Evolutionary conservation across 257 asterid species (phyloP).

Genomic region (Dorcoceras hygrometricum): DNA sequence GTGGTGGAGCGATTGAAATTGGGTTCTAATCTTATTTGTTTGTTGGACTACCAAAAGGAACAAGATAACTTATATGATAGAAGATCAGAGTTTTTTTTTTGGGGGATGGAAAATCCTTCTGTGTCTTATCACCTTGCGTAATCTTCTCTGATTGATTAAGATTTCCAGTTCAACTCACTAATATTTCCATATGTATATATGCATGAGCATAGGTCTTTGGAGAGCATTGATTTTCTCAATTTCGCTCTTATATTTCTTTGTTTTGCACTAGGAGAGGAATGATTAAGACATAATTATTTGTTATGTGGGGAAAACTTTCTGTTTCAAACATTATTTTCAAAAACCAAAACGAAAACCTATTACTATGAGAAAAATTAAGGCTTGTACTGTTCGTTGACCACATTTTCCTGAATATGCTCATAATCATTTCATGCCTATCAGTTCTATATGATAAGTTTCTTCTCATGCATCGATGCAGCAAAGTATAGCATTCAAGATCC

Average conservation of each 20-base stretch:
- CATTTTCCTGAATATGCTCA: conserved; percentile 1
- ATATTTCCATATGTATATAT: background rate
- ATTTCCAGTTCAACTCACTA: background rate
- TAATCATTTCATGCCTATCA: background rate
- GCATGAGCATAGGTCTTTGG: background rate
- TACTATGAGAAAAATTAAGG: background rate
- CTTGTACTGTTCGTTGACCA: conserved; percentile 2
- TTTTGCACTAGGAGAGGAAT: background rate
- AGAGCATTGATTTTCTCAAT: background rate
- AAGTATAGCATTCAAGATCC: conserved; percentile 93
- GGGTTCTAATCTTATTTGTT: background rate
- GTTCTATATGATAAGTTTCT: conserved; percentile 17
- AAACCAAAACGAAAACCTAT: background rate
- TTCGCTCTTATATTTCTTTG: background rate
- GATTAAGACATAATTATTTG: background rate
- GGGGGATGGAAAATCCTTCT: background rate
- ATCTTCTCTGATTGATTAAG: background rate
- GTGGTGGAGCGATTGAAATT: background rate
- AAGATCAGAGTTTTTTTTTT: background rate
- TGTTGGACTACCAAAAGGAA: background rate
- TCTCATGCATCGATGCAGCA: conserved; percentile 58
- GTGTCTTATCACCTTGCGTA: background rate
- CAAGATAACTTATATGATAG: conserved; percentile 2
- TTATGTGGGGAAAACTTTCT: background rate
- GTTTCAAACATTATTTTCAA: background rate